phyloP scores from a whole-genome alignment of 148 eudicot genomes.

The Vaccinium macrocarpon region DNA sequence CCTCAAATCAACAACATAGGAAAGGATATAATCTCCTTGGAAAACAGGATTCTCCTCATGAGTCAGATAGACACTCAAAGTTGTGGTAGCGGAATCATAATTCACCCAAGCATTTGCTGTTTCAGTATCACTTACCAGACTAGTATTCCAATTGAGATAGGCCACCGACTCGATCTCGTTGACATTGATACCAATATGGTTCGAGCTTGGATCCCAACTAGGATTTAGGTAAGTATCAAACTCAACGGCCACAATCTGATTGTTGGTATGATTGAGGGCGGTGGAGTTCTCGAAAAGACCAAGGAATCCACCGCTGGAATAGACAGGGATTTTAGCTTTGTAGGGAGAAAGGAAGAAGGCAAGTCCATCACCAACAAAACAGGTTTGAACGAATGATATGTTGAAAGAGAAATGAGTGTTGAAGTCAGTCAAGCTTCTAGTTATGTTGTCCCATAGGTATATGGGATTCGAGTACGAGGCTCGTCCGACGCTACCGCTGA shows the following conservation, averaged over 20 bases:
- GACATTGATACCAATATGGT: background rate
- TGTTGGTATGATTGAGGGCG: background rate
- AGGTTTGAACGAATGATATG: too few species aligned
- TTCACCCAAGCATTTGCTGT: background rate
- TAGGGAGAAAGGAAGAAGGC: too few species aligned
- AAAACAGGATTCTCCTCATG: background rate
- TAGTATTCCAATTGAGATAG: background rate
- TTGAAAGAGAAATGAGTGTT: too few species aligned
- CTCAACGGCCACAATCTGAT: slow-evolving; percentile 3
- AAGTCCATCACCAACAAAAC: too few species aligned
- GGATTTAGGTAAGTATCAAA: background rate
- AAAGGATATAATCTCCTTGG: background rate
- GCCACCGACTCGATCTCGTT: background rate
- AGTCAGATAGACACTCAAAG: background rate
- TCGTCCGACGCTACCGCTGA: too few species aligned
- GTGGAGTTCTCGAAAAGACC: too few species aligned
- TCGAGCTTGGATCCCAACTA: background rate
- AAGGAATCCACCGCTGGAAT: too few species aligned
- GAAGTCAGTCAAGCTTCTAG: too few species aligned
- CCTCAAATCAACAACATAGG: background rate
- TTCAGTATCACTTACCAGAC: background rate
- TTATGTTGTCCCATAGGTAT: too few species aligned
- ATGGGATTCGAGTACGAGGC: too few species aligned
- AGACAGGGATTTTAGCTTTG: too few species aligned
- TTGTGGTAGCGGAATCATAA: background rate